These are phyloP conservation scores for Amylostereum areolatum DNA, from an alignment of 1,284 basidiomycete genomes.

Conservation along the genomic window DNA sequence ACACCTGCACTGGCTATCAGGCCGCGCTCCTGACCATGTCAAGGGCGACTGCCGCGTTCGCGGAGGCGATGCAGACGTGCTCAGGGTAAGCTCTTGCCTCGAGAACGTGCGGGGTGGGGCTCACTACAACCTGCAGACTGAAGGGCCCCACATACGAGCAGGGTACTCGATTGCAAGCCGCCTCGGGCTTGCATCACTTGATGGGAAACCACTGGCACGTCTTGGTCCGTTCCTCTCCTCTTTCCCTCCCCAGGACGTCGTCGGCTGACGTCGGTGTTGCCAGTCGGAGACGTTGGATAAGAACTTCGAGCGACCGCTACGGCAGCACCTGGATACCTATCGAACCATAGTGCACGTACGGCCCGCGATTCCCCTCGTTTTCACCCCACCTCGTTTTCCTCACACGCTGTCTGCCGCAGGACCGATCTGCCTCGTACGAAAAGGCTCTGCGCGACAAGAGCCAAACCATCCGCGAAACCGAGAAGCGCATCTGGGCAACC, in stretches of 20 bases:
- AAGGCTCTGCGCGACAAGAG: constrained; percentile 77
- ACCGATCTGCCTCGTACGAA: constrained; percentile 78
- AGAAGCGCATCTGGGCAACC: constrained; percentile 77
- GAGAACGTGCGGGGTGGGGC: too few species aligned
- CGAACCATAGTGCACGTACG: constrained; percentile 65
- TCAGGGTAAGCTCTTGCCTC: constrained; percentile 53
- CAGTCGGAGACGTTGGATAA: constrained; percentile 84
- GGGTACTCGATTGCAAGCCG: constrained; percentile 71
- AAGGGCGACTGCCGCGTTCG: constrained; percentile 80
- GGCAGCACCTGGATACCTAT: constrained; percentile 82
- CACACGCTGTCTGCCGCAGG: constrained; percentile 33
- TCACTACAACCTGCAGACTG: constrained; percentile 45
- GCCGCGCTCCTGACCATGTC: constrained; percentile 80
- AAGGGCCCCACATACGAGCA: constrained; percentile 79
- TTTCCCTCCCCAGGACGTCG: constrained; percentile 1
- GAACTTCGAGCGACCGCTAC: constrained; percentile 85
- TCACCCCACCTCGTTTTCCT: constrained; percentile 8
- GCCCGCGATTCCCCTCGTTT: not conserved
- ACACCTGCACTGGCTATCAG: constrained; percentile 78
- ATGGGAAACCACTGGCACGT: constrained; percentile 92
- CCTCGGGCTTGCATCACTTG: constrained; percentile 88
- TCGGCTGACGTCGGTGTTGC: not conserved
- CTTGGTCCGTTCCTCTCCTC: constrained; percentile 47
- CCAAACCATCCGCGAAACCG: constrained; percentile 82
- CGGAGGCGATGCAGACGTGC: constrained; percentile 80